Base-by-base conservation (phyloP, 106 monocot genomes). In the Phalaenopsis aphrodite region DNA sequence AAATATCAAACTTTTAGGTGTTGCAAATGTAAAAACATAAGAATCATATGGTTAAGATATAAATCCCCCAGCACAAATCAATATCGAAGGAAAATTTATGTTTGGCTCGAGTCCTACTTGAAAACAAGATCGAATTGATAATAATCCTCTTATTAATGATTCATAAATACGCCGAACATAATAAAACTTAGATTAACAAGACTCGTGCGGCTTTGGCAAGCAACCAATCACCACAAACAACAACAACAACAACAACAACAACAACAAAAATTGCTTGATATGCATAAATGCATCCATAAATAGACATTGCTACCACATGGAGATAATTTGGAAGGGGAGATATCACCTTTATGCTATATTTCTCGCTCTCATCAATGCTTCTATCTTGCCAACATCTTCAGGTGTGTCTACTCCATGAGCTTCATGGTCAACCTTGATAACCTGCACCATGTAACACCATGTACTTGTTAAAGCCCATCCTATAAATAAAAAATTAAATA, bases 391-490 rank as follows among this genome's bases (percentile, higher is more conserved):
- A 23, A 95, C 85, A 61, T 92, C 94, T 84, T 92, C 94, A 45
- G 98, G 98, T 55, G 87, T 85, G 75, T 98, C 98, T 24, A 98
- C 98, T 19, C 98, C 98, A 80, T 98, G 98, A 6, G 98, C 98
- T 65, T 98, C 94, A 80, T 98, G 98, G 38, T 98, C 86, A 56
- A 94, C 98, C 85, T 94, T 98, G 72, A 98, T 98, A 24, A 94
- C 98, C 98, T 94, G 72, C 42, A 80, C 43, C 15, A 81, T 49
- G 14, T 43, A 49, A 74, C 72, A 38, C 52, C 52, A 52, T 52
- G 14, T 14, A 52, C 12, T 52, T 12, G 52, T 14, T 52, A 1
- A 52, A 12, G 52, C 52, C 12, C 52, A 52, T 52, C 52, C 52
- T 52, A 52, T 52, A 10, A 52, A 52, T 3, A 3, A 12, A 52